Evolutionary conservation across 768 basidiomycete species (phyloP), one percentile per base, ranked within the genome.

Genomic region (Termitomyces heimii): DNA sequence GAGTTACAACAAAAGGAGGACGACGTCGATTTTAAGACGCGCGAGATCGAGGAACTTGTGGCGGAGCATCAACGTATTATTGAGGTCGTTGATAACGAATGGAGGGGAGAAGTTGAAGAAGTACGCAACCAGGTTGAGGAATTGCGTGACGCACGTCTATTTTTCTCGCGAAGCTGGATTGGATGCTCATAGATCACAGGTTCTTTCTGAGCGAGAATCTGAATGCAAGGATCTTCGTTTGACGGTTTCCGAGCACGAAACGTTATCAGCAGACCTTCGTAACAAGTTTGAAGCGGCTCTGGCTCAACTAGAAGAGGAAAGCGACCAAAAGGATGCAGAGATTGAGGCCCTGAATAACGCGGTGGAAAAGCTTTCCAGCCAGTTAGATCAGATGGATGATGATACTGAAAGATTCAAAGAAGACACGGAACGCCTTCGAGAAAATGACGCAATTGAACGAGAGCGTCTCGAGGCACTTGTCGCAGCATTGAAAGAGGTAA

Each of bases 31-130:
- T 74, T 85, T 68, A 88, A 89, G 74, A 81, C 81, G 55, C 75
- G 79, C 57, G 91, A 93, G 68, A 83, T 94, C 45, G 85, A 89
- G 3, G 89, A 94, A 48, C 69, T 96, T 45, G 78, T 93, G 5
- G 73, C 73, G 6, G 88, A 93, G 65, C 88, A 92, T 66, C 78
- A 85, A 53, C 77, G 82, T 29, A 86, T 90, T 53, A 82, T 92
- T 3, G 80, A 81, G 20, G 79, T 81, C 2, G 86, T 93, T 7
- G 90, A 92, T 64, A 82, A 86, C 43, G 90, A 92, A 63, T 96
- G 93, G 93, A 75, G 87, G 55, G 89, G 88, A 3, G 94, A 96
- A 66, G 85, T 95, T 2, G 85, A 92, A 60, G 91, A 93, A 61
- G 84, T 85, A 2, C 78, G 86, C 58, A 80, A 77, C 3, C 91